Percentiles rank a stretch among this genome's conserved stretches.
Conservation (phyloP, 805 yeast species). For the Helenozyma rhizophorensis region DNA sequence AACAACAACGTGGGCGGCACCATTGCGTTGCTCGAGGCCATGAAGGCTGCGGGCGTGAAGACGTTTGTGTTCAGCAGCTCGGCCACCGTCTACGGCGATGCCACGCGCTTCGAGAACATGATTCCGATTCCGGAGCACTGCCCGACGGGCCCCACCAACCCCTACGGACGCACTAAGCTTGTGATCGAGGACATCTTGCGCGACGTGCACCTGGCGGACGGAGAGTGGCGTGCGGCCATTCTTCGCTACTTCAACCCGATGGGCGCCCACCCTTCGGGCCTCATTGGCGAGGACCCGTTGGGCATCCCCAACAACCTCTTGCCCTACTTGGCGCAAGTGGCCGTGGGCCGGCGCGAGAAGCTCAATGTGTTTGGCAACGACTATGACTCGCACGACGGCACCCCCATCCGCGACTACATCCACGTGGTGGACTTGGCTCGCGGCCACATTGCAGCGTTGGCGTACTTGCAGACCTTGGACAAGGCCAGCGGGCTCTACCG, state of each 20-base stretch:
- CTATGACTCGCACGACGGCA: constrained; percentile 69
- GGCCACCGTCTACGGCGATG: constrained; percentile 84
- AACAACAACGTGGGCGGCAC: constrained; percentile 67
- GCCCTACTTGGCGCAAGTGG: constrained; percentile 76
- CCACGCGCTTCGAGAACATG: constrained; percentile 64
- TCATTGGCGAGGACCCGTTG: constrained; percentile 75
- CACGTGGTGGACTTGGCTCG: constrained; percentile 76
- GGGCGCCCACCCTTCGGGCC: constrained; percentile 81
- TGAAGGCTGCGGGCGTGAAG: constrained; percentile 44
- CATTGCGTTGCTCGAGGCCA: constrained; percentile 49
- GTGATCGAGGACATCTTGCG: constrained; percentile 58
- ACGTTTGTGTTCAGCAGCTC: constrained; percentile 70
- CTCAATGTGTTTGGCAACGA: constrained; percentile 69
- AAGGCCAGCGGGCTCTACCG: constrained; percentile 48
- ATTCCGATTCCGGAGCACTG: constrained; percentile 77
- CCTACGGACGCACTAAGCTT: constrained; percentile 72
- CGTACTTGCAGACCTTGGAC: constrained; percentile 41
- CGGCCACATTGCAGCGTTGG: constrained; percentile 72
- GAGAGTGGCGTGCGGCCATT: constrained; percentile 51
- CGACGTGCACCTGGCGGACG: constrained; percentile 48
- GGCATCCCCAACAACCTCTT: constrained; percentile 74
- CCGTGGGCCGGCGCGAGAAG: constrained; percentile 64
- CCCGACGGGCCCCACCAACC: constrained; percentile 70
- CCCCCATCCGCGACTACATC: constrained; percentile 77
- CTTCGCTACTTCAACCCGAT: constrained; percentile 80